A percentile compares a stretch with the other conserved stretches of the same genome.
phyloP scores from a whole-genome alignment of 2,329 filamentous ascomycete species.

The Colletotrichum eleusines region DNA sequence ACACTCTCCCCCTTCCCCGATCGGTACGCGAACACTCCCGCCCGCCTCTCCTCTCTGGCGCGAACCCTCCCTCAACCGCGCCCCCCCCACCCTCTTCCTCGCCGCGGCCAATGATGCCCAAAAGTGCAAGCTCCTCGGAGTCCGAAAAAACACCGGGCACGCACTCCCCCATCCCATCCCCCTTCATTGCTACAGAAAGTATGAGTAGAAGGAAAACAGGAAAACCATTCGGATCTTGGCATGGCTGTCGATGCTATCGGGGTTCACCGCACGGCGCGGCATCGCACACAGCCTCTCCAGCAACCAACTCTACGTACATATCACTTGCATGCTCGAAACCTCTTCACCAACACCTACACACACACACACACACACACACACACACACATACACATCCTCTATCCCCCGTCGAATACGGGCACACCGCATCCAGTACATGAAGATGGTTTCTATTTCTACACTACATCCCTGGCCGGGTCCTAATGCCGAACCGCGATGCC shows the following conservation, averaged over 20 bases:
- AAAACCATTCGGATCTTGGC: not conserved
- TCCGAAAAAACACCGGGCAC: not conserved
- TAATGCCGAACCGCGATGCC: not conserved
- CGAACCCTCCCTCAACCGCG: not conserved
- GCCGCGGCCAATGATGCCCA: slow-evolving; percentile 14
- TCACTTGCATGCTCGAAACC: not conserved
- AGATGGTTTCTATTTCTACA: not conserved
- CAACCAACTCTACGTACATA: not conserved
- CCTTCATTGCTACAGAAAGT: not conserved
- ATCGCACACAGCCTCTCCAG: not conserved
- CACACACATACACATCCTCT: not conserved
- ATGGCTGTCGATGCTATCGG: slow-evolving; percentile 9
- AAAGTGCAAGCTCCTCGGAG: not conserved
- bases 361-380: not conserved
- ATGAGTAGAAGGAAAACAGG: slow-evolving; percentile 3
- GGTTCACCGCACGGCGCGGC: slow-evolving; percentile 9
- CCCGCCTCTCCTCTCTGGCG: slow-evolving; percentile 12
- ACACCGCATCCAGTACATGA: not conserved
- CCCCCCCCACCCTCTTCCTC: too few species aligned
- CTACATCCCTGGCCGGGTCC: not conserved
- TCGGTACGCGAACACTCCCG: slow-evolving; percentile 31
- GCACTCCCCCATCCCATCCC: too few species aligned
- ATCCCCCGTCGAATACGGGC: not conserved
- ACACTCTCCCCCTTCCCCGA: slow-evolving; percentile 3
- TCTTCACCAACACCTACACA: not conserved